These are phyloP conservation scores for Cyclotella baltica DNA, from an alignment of 108 stramenopile genomes.

Conservation along the genomic window DNA sequence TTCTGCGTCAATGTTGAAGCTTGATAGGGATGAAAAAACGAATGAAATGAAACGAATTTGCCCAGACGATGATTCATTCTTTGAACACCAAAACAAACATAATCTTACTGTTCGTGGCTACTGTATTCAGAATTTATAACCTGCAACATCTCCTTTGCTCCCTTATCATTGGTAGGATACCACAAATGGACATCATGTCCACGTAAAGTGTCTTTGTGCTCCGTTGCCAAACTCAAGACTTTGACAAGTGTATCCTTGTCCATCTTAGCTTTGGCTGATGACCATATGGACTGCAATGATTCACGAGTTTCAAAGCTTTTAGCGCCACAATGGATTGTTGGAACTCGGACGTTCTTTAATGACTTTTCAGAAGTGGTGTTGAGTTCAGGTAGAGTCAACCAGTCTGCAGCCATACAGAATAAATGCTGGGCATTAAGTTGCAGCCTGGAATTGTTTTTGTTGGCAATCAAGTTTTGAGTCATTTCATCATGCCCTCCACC, in stretches of 20 bases:
- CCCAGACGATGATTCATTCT: too few relatives aligned
- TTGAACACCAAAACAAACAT: not conserved
- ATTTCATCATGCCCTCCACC: too few relatives aligned
- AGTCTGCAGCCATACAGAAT: conserved; percentile 75
- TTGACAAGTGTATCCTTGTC: conserved; percentile 50
- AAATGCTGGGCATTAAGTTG: conserved; percentile 66
- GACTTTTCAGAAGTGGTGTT: conserved; percentile 39
- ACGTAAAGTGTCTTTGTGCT: conserved; percentile 54
- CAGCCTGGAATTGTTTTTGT: conserved; percentile 21
- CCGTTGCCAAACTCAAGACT: conserved; percentile 54
- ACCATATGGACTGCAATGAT: conserved; percentile 72
- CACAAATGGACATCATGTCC: conserved; percentile 64
- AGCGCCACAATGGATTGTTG: conserved; percentile 40
- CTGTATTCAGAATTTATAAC: conserved; percentile 56
- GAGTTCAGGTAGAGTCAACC: conserved; percentile 56
- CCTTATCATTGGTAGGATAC: conserved; percentile 68
- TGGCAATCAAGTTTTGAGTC: too few relatives aligned
- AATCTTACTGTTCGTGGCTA: conserved; percentile 25
- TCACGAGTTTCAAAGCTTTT: conserved; percentile 54
- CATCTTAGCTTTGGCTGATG: conserved; percentile 72
- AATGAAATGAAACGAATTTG: not conserved
- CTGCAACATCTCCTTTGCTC: conserved; percentile 61
- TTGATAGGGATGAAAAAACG: not conserved
- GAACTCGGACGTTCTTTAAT: conserved; percentile 19
- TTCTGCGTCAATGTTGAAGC: conserved; percentile 57